phyloP scores from a whole-genome alignment of 495 filamentous ascomycete species.

The Penicillium tannophilum region DNA sequence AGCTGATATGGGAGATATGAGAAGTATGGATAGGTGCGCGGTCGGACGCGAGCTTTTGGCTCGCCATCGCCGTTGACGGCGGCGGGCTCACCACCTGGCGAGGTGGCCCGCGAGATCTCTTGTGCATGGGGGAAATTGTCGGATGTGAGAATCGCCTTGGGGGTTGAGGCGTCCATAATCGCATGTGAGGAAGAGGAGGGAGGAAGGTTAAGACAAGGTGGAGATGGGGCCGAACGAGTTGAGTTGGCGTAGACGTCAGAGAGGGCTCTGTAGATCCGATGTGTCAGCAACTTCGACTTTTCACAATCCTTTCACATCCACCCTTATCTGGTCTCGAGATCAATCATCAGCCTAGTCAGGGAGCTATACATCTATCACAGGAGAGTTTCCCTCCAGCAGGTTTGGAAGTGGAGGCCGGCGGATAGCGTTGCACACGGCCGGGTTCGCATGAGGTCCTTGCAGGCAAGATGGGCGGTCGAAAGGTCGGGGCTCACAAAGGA shows the following conservation, averaged over 20 bases:
- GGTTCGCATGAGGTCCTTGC: conserved; percentile 34
- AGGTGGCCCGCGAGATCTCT: conserved; percentile 64
- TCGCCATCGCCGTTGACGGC: conserved; percentile 54
- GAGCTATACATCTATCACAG: conserved; percentile 27
- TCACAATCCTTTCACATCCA: conserved; percentile 3
- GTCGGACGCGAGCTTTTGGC: conserved; percentile 70
- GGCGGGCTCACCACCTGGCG: conserved; percentile 64
- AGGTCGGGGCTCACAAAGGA: conserved; percentile 3
- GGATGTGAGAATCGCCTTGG: conserved; percentile 45
- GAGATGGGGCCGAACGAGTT: conserved; percentile 27
- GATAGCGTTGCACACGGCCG: conserved; percentile 31
- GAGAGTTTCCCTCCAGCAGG: conserved; percentile 18
- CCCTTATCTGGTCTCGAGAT: not conserved
- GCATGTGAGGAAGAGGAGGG: conserved; percentile 18
- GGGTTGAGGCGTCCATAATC: conserved; percentile 44
- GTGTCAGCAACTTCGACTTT: conserved; percentile 25
- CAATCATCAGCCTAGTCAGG: not conserved
- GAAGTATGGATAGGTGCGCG: conserved; percentile 91
- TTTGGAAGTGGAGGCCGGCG: conserved; percentile 30
- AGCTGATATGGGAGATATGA: conserved; percentile 82
- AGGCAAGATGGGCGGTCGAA: not conserved
- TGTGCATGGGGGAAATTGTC: conserved; percentile 51
- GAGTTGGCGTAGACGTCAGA: conserved; percentile 30
- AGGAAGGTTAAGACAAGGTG: conserved; percentile 18
- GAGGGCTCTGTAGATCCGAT: conserved; percentile 20